phyloP scores from a whole-genome alignment of 192 early-diverging fungal species.

The Umbelopsis sp. region DNA sequence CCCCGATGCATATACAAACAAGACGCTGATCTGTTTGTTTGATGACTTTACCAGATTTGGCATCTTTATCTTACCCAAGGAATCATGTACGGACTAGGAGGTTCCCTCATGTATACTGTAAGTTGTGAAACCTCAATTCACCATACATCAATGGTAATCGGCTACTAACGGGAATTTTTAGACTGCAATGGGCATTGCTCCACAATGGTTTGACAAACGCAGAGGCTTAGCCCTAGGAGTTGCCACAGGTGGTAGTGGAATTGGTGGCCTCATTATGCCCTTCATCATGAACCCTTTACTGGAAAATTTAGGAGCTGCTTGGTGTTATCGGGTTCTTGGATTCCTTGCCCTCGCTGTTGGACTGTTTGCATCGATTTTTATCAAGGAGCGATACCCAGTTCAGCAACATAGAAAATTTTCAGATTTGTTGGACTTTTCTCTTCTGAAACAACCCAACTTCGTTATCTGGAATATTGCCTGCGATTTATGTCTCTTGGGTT shows the following conservation, averaged over 20 bases:
- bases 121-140: slow-evolving; percentile 17
- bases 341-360: slow-evolving; percentile 50
- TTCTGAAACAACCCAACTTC: slow-evolving; percentile 36
- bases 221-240: slow-evolving; percentile 59
- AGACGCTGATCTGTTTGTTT: background rate
- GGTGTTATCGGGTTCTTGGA: slow-evolving; percentile 58
- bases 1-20: background rate
- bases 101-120: slow-evolving; percentile 25
- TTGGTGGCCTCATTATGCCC: slow-evolving; percentile 70
- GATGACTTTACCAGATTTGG: slow-evolving; percentile 50
- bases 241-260: slow-evolving; percentile 64
- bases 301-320: slow-evolving; percentile 49
- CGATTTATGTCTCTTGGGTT: slow-evolving; percentile 39
- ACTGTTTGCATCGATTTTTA: slow-evolving; percentile 23
- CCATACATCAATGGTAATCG: background rate
- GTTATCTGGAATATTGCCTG: slow-evolving; percentile 27
- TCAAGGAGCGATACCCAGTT: slow-evolving; percentile 24
- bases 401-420: background rate
- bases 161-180: background rate
- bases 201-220: slow-evolving; percentile 60
- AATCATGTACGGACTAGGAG: slow-evolving; percentile 54
- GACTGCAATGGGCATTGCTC: slow-evolving; percentile 37
- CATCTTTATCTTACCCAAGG: slow-evolving; percentile 63
- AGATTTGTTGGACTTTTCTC: slow-evolving; percentile 19
- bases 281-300: slow-evolving; percentile 62